Conservation (phyloP, 73 alveolate genomes). For the Breviolum minutum region DNA sequence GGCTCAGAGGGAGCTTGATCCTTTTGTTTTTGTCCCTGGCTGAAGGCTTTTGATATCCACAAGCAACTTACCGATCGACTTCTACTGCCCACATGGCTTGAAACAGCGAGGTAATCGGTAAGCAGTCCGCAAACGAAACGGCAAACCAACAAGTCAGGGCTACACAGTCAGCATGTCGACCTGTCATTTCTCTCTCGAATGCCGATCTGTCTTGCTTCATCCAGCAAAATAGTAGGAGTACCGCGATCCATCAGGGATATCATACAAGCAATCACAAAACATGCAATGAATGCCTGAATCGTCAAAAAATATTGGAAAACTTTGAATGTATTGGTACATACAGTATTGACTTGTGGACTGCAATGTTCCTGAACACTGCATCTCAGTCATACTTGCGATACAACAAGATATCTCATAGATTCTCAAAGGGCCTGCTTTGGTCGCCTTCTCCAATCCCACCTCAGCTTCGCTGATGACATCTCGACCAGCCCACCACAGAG, state of each 20-base stretch:
- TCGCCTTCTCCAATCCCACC: slow-evolving; percentile 31
- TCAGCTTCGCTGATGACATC: neutral
- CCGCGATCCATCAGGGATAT: too few relatives aligned
- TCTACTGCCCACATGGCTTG: neutral
- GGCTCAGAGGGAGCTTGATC: neutral
- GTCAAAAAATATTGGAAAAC: neutral
- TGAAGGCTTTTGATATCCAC: neutral
- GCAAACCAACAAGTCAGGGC: neutral
- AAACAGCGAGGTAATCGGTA: neutral
- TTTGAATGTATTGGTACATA: neutral
- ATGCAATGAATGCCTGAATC: neutral
- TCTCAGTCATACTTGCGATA: too few relatives aligned
- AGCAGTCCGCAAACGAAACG: neutral
- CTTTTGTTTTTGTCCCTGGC: neutral
- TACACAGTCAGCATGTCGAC: neutral
- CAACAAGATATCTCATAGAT: too few relatives aligned
- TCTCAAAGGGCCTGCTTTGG: slow-evolving; percentile 10
- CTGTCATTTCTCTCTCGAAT: too few relatives aligned
- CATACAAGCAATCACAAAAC: too few relatives aligned
- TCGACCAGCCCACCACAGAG: neutral
- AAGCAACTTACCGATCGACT: neutral
- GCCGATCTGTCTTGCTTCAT: too few relatives aligned
- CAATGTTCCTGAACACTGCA: neutral
- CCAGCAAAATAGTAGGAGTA: too few relatives aligned
- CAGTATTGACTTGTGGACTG: neutral